Percentiles rank a stretch among this genome's conserved stretches.
Conservation (phyloP, 768 basidiomycete genomes). For the Boletus pseudo-olivaceus region DNA sequence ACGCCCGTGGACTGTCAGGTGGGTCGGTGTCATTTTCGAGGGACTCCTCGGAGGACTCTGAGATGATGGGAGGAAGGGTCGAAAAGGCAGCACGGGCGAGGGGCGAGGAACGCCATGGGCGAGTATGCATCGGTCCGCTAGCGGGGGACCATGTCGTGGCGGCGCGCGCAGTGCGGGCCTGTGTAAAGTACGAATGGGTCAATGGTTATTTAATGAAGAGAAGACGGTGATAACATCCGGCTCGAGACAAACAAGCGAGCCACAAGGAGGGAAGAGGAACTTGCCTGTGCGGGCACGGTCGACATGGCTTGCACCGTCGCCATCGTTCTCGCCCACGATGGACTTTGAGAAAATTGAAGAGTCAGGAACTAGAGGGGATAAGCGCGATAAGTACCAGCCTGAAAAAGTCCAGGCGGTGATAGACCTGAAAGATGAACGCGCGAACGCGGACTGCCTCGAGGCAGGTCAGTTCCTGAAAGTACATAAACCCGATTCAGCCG, state of each 20-base stretch:
- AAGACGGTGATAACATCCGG: not conserved
- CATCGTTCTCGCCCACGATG: no score
- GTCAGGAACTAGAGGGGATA: no score
- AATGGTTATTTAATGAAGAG: not conserved
- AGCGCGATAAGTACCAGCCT: no score
- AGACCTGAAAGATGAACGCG: no score
- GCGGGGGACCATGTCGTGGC: conserved; percentile 5
- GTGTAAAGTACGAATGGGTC: not conserved
- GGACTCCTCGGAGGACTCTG: conserved; percentile 21
- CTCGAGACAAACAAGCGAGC: not conserved
- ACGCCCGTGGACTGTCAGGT: not conserved
- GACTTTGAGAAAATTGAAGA: no score
- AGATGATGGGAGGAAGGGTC: conserved; percentile 22
- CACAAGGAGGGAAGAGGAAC: not conserved
- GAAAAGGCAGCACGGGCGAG: conserved; percentile 27
- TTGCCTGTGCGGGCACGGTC: conserved; percentile 17
- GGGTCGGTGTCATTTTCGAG: conserved; percentile 2
- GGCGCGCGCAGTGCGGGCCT: conserved; percentile 20
- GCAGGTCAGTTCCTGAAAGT: no score
- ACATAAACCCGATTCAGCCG: no score
- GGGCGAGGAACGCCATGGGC: conserved; percentile 30
- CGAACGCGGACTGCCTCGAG: no score
- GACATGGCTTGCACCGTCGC: conserved; percentile 2
- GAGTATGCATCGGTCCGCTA: conserved; percentile 13
- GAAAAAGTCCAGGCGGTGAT: no score